These are phyloP conservation scores for Globisporangium barbulae DNA, from an alignment of 352 stramenopile genomes.

Conservation along the genomic window DNA sequence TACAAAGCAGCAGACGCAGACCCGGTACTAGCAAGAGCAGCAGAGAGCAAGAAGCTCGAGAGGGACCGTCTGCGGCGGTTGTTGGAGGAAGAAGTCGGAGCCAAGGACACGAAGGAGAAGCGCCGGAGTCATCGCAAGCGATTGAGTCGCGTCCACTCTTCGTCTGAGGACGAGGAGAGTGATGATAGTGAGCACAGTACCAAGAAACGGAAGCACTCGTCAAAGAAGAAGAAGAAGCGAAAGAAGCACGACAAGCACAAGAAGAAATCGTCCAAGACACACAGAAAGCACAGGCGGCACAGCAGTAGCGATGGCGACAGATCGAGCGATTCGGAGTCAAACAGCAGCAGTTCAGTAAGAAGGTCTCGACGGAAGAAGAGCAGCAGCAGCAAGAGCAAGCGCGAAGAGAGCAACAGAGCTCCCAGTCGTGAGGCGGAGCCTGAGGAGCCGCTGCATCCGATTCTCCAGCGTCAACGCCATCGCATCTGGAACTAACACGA, in stretches of 20 bases:
- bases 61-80: slow-evolving; percentile 30
- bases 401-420: neutral
- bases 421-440: slow-evolving; percentile 1
- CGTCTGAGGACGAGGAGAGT: neutral
- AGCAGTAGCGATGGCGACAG: slow-evolving; percentile 5
- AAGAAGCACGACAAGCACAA: slow-evolving; percentile 14
- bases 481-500: slow-evolving; percentile 35
- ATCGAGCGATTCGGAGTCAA: neutral
- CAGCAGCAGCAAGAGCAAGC: neutral
- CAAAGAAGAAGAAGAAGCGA: slow-evolving; percentile 25
- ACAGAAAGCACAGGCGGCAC: slow-evolving; percentile 1
- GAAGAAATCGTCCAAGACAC: slow-evolving; percentile 16
- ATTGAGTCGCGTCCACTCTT: neutral
- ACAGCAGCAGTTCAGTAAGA: neutral
- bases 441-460: slow-evolving; percentile 11
- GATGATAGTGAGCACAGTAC: slow-evolving; percentile 13
- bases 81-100: slow-evolving; percentile 27
- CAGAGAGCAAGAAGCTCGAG: slow-evolving; percentile 18
- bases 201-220: slow-evolving; percentile 2
- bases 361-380: neutral
- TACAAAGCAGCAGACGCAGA: neutral
- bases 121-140: slow-evolving; percentile 3
- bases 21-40: neutral
- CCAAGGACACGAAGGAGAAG: slow-evolving; percentile 9
- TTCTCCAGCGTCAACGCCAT: slow-evolving; percentile 31